phyloP scores from a whole-genome alignment of 495 filamentous ascomycete genomes.

The Chaetomium fimeti region DNA sequence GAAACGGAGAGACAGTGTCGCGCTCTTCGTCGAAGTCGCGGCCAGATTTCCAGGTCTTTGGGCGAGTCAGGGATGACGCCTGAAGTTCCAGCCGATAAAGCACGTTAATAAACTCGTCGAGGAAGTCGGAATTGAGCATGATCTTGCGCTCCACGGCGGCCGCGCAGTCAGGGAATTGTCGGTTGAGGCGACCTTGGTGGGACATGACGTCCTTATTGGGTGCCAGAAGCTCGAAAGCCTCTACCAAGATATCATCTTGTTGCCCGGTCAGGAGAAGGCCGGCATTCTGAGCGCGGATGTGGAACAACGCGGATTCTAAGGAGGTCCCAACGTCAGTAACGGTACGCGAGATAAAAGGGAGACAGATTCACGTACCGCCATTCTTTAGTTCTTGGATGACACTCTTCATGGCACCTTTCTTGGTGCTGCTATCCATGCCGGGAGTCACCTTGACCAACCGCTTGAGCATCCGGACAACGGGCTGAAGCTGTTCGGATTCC shows the following conservation, averaged over 20 bases:
- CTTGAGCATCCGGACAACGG: constrained; percentile 18
- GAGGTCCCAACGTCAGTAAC: constrained; percentile 1
- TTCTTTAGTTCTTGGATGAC: constrained; percentile 16
- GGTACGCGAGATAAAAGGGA: neutral
- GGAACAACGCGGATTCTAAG: constrained; percentile 29
- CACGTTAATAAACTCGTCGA: constrained; percentile 40
- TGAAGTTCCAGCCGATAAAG: constrained; percentile 44
- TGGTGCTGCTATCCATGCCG: neutral
- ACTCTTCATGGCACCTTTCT: neutral
- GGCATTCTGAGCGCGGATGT: constrained; percentile 61
- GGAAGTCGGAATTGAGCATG: constrained; percentile 42
- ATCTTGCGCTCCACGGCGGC: constrained; percentile 37
- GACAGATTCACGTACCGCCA: constrained; percentile 21
- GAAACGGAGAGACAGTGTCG: constrained; percentile 54
- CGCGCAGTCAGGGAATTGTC: constrained; percentile 56
- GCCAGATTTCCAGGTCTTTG: constrained; percentile 45
- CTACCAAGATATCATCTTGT: constrained; percentile 42
- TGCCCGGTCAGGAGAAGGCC: constrained; percentile 50
- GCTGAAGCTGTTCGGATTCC: neutral
- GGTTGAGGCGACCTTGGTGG: constrained; percentile 50
- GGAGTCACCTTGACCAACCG: constrained; percentile 1
- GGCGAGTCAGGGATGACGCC: constrained; percentile 32
- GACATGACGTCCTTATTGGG: constrained; percentile 46
- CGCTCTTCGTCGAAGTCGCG: constrained; percentile 45
- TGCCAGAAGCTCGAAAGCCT: constrained; percentile 59